Conservation (phyloP, 352 stramenopile species). For the Phytophthora pluvialis region DNA sequence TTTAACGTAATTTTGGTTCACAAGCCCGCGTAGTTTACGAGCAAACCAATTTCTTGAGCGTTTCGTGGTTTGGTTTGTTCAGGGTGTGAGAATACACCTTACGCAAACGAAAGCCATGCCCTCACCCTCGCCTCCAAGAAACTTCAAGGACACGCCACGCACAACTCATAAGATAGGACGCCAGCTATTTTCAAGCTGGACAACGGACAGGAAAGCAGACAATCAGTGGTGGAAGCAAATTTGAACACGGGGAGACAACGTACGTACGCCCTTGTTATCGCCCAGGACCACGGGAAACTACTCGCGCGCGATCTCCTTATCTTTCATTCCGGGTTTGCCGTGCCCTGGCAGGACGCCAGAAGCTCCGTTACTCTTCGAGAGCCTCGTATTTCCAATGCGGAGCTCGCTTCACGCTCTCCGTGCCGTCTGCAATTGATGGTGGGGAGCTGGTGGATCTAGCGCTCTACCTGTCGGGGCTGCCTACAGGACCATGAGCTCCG, state of each 20-base stretch:
- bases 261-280: constrained; percentile 37
- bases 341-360: background rate
- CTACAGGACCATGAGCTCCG: constrained; percentile 89
- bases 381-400: constrained; percentile 1
- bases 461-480: constrained; percentile 24
- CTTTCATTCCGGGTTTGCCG: constrained; percentile 9
- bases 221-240: background rate
- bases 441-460: constrained; percentile 32
- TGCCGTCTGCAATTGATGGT: constrained; percentile 34
- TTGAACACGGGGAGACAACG: constrained; percentile 28
- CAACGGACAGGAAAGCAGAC: constrained; percentile 23
- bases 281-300: constrained; percentile 29
- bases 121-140: background rate
- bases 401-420: constrained; percentile 26
- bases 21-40: too few relatives aligned
- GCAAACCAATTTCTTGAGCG: too few relatives aligned
- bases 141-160: constrained; percentile 19
- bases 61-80: too few relatives aligned
- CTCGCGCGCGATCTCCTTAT: constrained; percentile 17
- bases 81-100: constrained; percentile 34
- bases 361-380: constrained; percentile 11
- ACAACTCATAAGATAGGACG: constrained; percentile 7
- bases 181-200: constrained; percentile 30
- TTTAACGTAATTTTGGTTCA: background rate
- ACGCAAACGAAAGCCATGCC: constrained; percentile 1